Evolutionary conservation across 352 stramenopile genomes (phyloP).

Genomic region (Phytophthora nicotianae): DNA sequence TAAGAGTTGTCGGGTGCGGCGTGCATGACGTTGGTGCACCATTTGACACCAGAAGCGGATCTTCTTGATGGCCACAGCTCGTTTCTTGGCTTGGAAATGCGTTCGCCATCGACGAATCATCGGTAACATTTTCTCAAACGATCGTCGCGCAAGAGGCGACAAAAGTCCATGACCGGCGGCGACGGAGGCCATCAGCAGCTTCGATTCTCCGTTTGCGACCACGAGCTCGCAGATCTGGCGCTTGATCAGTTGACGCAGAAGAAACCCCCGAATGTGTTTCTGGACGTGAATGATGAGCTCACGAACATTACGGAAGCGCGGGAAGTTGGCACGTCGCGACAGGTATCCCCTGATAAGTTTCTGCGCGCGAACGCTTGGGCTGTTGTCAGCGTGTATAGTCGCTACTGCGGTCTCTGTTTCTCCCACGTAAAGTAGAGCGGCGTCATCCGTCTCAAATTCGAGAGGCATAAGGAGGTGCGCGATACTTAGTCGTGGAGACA

Average conservation of each 20-base stretch:
- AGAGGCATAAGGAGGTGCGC: conserved; percentile 43
- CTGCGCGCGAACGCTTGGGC: conserved; percentile 34
- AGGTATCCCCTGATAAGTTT: conserved; percentile 56
- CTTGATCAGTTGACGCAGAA: conserved; percentile 55
- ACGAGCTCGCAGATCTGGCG: conserved; percentile 60
- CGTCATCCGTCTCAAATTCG: conserved; percentile 54
- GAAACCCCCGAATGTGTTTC: conserved; percentile 61
- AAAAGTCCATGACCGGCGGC: conserved; percentile 30
- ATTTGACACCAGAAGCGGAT: conserved; percentile 83
- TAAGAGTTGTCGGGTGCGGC: conserved; percentile 58
- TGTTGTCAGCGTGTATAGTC: conserved; percentile 49
- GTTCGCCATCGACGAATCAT: conserved; percentile 64
- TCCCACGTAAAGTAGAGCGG: conserved; percentile 42
- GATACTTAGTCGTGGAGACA: conserved; percentile 39
- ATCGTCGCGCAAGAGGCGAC: conserved; percentile 41
- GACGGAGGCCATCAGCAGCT: conserved; percentile 48
- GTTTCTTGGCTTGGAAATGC: conserved; percentile 57
- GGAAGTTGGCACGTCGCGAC: conserved; percentile 46
- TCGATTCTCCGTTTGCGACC: conserved; percentile 43
- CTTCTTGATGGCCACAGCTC: conserved; percentile 72
- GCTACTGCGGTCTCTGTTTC: conserved; percentile 37
- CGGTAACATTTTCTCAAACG: conserved; percentile 54
- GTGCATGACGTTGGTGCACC: conserved; percentile 67
- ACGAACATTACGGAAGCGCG: conserved; percentile 50
- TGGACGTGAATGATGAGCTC: conserved; percentile 60